Evolutionary conservation across 495 filamentous ascomycete species (phyloP), one percentile per base, ranked within the genome.

Genomic region (Bryoglossum gracile): DNA sequence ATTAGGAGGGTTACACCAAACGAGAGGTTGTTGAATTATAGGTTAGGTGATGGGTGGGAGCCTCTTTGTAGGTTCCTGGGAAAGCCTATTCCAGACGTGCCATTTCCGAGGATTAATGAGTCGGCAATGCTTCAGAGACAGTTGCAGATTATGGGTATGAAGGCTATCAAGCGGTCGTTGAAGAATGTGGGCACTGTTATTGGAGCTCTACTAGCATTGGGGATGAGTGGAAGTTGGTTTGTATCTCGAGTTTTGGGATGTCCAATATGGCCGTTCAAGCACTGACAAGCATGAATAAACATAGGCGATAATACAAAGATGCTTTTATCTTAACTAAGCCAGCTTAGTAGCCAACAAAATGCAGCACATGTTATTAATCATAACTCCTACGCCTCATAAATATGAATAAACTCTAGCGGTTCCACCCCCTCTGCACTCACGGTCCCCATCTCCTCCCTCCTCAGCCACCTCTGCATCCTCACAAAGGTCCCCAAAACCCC

Each of bases 11-110:
- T 71, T 13, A 67, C 73, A 0, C 71, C 72, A 1, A 61, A 63
- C 17, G 67, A 70, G 1, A 59, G 63, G 13, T 43, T 77, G 54
- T 53, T 78, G 30, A 65, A 75, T 37, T 72, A 67, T 57, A 55
- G 68, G 23, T 60, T 75, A 1, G 63, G 57, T 48, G 68, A 72
- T 37, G 75, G 74, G 3, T 78, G 74, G 73, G 68, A 48, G 47
- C 72, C 72, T 4, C 53, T 77, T 18, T 76, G 75, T 55, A 51
- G 63, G 42, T 73, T 71, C 36, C 51, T 77, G 3, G 69, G 59
- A 2, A 70, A 67, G 39, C 64, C 67, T 0, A 46, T 70, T 4
- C 74, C 74, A 1, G 59, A 60, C 26, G 51, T 62, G 0, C 51
- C 59, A 2, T 74, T 78, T 38, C 74, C 74, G 26, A 5, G 13